These are phyloP conservation scores for Aspergillus terreus DNA, from an alignment of 2,329 filamentous ascomycete species.

Conservation along the genomic window DNA sequence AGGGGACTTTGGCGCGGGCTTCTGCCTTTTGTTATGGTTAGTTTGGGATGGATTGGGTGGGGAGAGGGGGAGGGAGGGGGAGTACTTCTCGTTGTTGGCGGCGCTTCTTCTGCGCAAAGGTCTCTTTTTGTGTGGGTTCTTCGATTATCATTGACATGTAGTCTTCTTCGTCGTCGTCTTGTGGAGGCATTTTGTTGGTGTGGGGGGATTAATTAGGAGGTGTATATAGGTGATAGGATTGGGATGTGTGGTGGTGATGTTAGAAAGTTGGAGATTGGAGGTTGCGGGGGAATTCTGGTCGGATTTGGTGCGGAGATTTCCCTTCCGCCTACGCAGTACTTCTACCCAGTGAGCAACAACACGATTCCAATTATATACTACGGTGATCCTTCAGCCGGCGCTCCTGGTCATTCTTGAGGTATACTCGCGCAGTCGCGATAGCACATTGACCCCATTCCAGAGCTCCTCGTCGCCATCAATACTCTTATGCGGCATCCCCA, in stretches of 20 bases:
- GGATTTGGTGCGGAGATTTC: no score
- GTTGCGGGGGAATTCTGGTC: no score
- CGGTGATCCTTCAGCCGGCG: no score
- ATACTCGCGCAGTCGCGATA: conserved; percentile 16
- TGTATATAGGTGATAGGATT: not conserved
- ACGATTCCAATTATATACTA: no score
- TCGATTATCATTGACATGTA: conserved; percentile 96
- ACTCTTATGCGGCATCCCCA: conserved; percentile 21
- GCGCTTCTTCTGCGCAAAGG: conserved; percentile 57
- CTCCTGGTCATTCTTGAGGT: not conserved
- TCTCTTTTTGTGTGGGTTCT: conserved; percentile 60
- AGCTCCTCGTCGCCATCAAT: conserved; percentile 8
- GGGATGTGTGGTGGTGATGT: not conserved
- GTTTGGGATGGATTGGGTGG: conserved; percentile 43
- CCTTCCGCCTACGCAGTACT: no score
- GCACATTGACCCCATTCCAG: conserved; percentile 16
- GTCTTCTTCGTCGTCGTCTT: conserved; percentile 78
- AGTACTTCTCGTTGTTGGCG: conserved; percentile 51
- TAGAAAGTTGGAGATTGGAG: no score
- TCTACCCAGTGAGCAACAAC: no score
- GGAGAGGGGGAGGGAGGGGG: conserved; percentile 7
- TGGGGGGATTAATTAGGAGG: not conserved
- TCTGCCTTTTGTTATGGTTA: conserved; percentile 53
- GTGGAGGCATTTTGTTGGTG: conserved; percentile 7
- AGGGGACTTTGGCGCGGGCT: conserved; percentile 61